A percentile compares a stretch with the other conserved stretches of the same genome.
phyloP scores from a whole-genome alignment of 306 rosid species.

The Dalbergia cultrata region DNA sequence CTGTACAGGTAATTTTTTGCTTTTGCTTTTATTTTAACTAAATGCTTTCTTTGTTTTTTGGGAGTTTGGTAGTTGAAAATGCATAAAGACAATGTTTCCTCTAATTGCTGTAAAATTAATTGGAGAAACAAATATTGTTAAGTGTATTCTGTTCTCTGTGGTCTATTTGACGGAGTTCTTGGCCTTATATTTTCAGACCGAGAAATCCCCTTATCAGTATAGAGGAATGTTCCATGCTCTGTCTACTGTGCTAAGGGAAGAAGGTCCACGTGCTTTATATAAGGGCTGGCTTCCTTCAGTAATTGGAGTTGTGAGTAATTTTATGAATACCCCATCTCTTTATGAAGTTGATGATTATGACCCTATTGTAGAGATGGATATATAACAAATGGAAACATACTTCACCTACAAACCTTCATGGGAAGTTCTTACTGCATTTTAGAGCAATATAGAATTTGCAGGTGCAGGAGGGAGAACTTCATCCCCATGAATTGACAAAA shows the following conservation, averaged over 20 bases:
- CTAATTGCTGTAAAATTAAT: slow-evolving; percentile 24
- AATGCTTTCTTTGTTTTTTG: slow-evolving; percentile 30
- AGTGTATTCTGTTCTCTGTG: slow-evolving; percentile 14
- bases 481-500: not conserved
- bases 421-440: slow-evolving; percentile 11
- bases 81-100: not conserved
- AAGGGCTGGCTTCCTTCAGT: slow-evolving; percentile 99
- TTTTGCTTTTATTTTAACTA: slow-evolving; percentile 33
- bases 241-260: slow-evolving; percentile 89
- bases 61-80: slow-evolving; percentile 18
- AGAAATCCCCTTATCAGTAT: slow-evolving; percentile 91
- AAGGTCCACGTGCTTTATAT: slow-evolving; percentile 96
- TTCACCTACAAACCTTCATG: slow-evolving; percentile 15
- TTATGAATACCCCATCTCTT: slow-evolving; percentile 28
- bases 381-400: slow-evolving; percentile 22
- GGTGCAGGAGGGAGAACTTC: not conserved
- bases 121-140: not conserved
- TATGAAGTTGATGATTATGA: slow-evolving; percentile 34
- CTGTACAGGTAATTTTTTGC: slow-evolving; percentile 80
- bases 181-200: slow-evolving; percentile 68
- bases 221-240: slow-evolving; percentile 98
- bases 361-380: not conserved
- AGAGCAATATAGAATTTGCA: slow-evolving; percentile 18
- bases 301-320: slow-evolving; percentile 93
- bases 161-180: slow-evolving; percentile 34